Conservation (phyloP, 148 eudicot species). For the Agrostemma githago region DNA sequence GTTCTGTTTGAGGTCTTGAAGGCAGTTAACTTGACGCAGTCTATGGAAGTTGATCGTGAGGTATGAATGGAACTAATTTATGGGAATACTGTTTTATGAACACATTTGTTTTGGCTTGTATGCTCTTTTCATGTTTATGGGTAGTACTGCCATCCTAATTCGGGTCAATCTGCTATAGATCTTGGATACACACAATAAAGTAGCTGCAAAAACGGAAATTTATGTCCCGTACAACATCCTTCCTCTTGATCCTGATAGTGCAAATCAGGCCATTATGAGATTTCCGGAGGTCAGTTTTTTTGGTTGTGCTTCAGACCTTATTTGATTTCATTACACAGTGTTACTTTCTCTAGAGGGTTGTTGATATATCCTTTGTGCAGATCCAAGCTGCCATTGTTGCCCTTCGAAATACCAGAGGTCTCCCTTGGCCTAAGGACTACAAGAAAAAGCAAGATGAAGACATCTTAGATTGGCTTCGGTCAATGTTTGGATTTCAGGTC, state of each 20-base stretch:
- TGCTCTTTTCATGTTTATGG: background rate
- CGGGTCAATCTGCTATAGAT: constrained; percentile 36
- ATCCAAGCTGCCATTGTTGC: constrained; percentile 92
- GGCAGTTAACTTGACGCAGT: constrained; percentile 89
- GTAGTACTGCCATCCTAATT: background rate
- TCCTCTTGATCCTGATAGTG: constrained; percentile 98
- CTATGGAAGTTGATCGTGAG: constrained; percentile 96
- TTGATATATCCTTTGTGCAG: constrained; percentile 37
- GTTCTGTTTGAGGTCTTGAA: constrained; percentile 98
- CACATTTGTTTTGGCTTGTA: background rate
- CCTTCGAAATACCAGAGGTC: constrained; percentile 94
- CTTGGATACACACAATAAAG: constrained; percentile 93
- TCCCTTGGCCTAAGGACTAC: constrained; percentile 96
- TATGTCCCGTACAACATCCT: constrained; percentile 90
- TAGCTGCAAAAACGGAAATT: constrained; percentile 91
- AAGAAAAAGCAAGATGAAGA: constrained; percentile 97
- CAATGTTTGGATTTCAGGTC: constrained; percentile 99
- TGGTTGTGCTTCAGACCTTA: background rate
- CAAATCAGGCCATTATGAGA: constrained; percentile 96
- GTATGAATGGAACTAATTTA: constrained; percentile 32
- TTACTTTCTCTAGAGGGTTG: constrained; percentile 6
- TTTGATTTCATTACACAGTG: background rate
- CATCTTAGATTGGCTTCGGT: constrained; percentile 94
- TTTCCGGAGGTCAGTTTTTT: constrained; percentile 71
- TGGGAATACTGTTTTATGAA: background rate